phyloP scores from a whole-genome alignment of 2,329 filamentous ascomycete genomes.

The Volutella citrinella region DNA sequence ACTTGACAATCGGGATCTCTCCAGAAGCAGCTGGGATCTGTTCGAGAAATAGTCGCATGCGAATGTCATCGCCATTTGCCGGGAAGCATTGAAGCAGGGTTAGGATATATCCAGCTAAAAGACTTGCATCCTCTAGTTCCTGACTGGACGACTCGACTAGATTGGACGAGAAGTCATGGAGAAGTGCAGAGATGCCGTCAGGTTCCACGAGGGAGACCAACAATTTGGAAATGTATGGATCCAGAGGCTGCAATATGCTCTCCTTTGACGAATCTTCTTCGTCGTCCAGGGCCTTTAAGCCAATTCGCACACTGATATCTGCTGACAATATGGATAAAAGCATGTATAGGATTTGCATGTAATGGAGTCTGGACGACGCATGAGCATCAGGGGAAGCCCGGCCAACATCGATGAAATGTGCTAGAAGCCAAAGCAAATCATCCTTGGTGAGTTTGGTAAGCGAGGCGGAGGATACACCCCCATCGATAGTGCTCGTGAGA shows the following conservation, averaged over 20 bases:
- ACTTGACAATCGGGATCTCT: conserved; percentile 57
- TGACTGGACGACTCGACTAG: conserved; percentile 28
- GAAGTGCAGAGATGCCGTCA: conserved; percentile 60
- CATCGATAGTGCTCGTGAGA: conserved; percentile 42
- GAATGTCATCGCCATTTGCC: conserved; percentile 76
- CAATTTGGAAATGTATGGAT: conserved; percentile 61
- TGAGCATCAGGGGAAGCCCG: too few species aligned
- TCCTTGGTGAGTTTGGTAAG: conserved; percentile 30
- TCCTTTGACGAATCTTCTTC: conserved; percentile 14
- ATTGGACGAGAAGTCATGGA: conserved; percentile 32
- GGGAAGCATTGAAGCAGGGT: conserved; percentile 86
- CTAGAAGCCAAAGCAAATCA: conserved; percentile 60
- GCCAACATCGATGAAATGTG: conserved; percentile 62
- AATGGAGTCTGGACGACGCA: conserved; percentile 38
- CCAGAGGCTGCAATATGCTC: conserved; percentile 30
- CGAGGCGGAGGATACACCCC: conserved; percentile 28
- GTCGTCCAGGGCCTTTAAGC: conserved; percentile 13
- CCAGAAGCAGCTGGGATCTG: conserved; percentile 43
- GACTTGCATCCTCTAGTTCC: conserved; percentile 47
- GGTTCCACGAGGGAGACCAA: conserved; percentile 71
- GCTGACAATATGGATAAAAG: conserved; percentile 50
- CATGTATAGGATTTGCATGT: conserved; percentile 51
- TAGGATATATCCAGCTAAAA: conserved; percentile 82
- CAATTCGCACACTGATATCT: conserved; percentile 48
- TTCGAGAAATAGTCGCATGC: conserved; percentile 83